Conservation (phyloP, 257 asterid species). For the Orobanche coerulescens region DNA sequence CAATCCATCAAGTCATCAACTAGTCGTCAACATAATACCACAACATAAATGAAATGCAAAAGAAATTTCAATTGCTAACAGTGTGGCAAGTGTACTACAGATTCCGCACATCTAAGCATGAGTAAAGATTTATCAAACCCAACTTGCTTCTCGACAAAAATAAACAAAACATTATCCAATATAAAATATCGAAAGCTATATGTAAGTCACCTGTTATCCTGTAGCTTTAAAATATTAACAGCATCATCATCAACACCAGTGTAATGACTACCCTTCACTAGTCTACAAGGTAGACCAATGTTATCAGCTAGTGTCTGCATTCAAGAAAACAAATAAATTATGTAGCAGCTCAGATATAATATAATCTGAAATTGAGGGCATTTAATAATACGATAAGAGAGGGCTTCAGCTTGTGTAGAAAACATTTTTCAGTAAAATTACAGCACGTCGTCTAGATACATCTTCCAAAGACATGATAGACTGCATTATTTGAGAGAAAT, state of each 20-base stretch:
- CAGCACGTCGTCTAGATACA: constrained; percentile 3
- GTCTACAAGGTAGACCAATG: constrained; percentile 88
- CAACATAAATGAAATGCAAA: background rate
- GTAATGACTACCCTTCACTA: constrained; percentile 89
- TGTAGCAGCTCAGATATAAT: constrained; percentile 16
- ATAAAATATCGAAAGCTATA: constrained; percentile 5
- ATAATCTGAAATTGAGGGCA: constrained; percentile 13
- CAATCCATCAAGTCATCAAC: background rate
- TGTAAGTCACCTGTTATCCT: constrained; percentile 62
- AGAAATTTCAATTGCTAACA: background rate
- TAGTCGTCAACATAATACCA: constrained; percentile 10
- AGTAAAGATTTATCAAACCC: constrained; percentile 7
- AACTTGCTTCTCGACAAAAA: background rate
- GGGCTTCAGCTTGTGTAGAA: constrained; percentile 6
- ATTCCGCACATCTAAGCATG: constrained; percentile 11
- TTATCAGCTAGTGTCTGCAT: constrained; percentile 88
- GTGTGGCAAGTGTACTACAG: background rate
- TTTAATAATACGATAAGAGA: constrained; percentile 13
- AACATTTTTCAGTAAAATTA: background rate
- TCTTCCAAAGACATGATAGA: constrained; percentile 5
- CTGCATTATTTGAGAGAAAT: constrained; percentile 2
- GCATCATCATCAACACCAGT: constrained; percentile 96
- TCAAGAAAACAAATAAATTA: constrained; percentile 27
- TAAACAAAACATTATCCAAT: background rate
- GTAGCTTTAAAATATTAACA: constrained; percentile 73